A percentile compares a stretch with the other conserved stretches of the same genome.
phyloP scores from a whole-genome alignment of 768 basidiomycete genomes.

The Glaciozyma martinii region DNA sequence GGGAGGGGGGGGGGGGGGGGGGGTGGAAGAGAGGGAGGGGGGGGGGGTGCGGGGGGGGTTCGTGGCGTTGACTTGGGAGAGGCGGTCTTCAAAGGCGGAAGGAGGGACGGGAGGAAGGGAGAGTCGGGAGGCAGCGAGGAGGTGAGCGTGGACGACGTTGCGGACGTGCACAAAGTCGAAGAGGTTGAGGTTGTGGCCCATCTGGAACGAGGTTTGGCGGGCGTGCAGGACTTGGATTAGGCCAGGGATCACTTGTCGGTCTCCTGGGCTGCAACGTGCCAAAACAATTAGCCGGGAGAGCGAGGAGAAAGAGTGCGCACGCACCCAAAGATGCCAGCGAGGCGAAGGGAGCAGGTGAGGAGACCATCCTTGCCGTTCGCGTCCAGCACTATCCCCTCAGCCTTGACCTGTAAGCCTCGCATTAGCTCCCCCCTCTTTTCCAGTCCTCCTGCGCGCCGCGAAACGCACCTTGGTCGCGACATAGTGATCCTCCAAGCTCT shows the following conservation, averaged over 20 bases:
- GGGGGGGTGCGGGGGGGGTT: conserved; percentile 1
- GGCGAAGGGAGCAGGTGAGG: conserved; percentile 77
- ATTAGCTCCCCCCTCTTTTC: not conserved
- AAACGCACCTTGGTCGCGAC: conserved; percentile 65
- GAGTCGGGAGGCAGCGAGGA: conserved; percentile 85
- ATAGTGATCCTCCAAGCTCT: conserved; percentile 68
- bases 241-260: conserved; percentile 72
- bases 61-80: conserved; percentile 33
- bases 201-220: conserved; percentile 79
- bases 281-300: not conserved
- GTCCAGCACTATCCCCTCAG: conserved; percentile 64
- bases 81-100: conserved; percentile 40
- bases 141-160: conserved; percentile 86
- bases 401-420: not conserved
- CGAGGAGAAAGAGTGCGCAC: conserved; percentile 32
- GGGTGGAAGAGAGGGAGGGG: not conserved
- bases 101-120: conserved; percentile 31
- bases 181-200: conserved; percentile 84
- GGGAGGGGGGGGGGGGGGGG: conserved; percentile 35
- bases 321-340: conserved; percentile 91
- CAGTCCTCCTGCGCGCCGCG: too few species aligned
- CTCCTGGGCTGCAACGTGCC: conserved; percentile 60
- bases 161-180: conserved; percentile 95
- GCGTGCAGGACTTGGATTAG: conserved; percentile 66
- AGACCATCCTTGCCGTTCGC: conserved; percentile 80